Percentiles rank a stretch among this genome's conserved stretches.
Conservation (phyloP, 1,284 basidiomycete species). For the Apiotrichum mycotoxinovorans region DNA sequence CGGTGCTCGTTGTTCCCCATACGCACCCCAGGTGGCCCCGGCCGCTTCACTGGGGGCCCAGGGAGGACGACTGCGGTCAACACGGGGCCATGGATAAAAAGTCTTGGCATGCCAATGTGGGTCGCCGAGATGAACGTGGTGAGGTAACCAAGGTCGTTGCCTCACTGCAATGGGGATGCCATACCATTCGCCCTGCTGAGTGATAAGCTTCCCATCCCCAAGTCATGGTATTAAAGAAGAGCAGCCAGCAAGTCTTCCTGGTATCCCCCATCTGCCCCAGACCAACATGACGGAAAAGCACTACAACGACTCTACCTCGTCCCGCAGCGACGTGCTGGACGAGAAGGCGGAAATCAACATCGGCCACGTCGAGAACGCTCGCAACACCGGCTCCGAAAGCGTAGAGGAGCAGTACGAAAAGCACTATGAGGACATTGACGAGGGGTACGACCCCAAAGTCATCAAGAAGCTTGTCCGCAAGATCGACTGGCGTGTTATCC, state of each 20-base stretch:
- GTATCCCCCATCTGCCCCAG: not conserved
- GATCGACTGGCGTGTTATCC: constrained; percentile 13
- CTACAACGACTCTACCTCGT: not conserved
- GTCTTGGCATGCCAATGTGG: no score
- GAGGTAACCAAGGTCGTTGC: no score
- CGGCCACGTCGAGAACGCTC: not conserved
- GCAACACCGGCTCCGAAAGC: not conserved
- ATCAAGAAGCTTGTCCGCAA: not conserved
- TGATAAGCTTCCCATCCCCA: not conserved
- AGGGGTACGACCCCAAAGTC: constrained; percentile 2
- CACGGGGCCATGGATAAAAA: no score
- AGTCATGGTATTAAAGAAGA: not conserved
- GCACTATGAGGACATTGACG: constrained; percentile 4
- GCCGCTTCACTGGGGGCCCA: no score
- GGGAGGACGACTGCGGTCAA: no score
- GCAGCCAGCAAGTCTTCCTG: not conserved
- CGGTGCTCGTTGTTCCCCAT: no score
- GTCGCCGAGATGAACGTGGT: no score
- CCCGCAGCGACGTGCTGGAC: not conserved
- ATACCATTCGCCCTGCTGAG: no score
- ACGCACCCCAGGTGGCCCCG: no score
- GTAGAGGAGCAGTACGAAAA: not conserved
- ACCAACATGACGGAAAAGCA: not conserved
- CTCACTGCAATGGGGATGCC: no score
- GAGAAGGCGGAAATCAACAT: not conserved